Base-by-base conservation (phyloP, 2,329 filamentous ascomycete genomes). In the Paracamarosporium sp. region DNA sequence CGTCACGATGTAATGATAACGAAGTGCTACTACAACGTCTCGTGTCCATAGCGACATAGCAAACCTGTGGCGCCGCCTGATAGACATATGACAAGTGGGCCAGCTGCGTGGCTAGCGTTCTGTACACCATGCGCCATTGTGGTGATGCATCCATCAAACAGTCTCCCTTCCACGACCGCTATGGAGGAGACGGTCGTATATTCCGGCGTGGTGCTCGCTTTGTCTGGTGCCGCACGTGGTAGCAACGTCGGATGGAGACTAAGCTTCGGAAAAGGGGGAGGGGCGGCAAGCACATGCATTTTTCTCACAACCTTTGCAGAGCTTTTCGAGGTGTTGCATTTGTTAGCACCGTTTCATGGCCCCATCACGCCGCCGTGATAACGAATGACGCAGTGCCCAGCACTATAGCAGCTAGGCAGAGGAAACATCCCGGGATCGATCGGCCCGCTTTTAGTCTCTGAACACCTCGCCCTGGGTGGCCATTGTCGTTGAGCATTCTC, bases 331-430 rank as follows among this genome's bases (percentile, higher is more conserved):
- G 22, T 36, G 46, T 30, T 40, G 47, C 47, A 50, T 30, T 22
- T 24, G 12, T 28, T 50, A 50, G 47, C 47, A 27, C 15, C 25
- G 47, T 50, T 50, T 50, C 47, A 40, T 20, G 24, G 33, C 22
- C 22, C 47, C 47, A 50, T 40, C 47, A 50, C 33, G 47, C 33
- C 33, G 46, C 12, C 33, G n/a, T 27, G 33, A 50, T 22, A 50
- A 28, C 22, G 9, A 33, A 38, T 50, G 47, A 50, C 47, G 47
- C 24, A 50, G 47, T 24, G 22, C 6, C 22, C 12, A 40, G 27
- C 43, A 30, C 43, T 45, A 45, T n/a, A n/a, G n/a, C n/a, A n/a
- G n/a, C n/a, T n/a, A n/a, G n/a, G n/a, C n/a, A n/a, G n/a, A n/a
- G 22, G 11, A 6, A 27, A n/a, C 12, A 43, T 43, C 4, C 40